Evolutionary conservation across 176 grass and related monocot species (phyloP).

Genomic region (Tillandsia fasciculata): DNA sequence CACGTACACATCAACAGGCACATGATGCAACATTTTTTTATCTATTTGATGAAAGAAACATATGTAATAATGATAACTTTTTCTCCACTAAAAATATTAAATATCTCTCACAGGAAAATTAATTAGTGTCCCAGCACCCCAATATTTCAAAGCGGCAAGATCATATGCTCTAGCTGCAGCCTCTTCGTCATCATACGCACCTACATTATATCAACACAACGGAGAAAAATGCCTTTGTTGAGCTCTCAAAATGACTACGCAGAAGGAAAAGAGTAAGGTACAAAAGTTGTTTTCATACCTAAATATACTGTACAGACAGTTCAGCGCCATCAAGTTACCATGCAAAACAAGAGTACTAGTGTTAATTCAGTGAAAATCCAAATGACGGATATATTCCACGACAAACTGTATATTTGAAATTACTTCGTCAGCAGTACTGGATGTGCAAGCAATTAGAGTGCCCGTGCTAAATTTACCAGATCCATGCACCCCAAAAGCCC

Average conservation of each 20-base stretch:
- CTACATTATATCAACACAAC: slow-evolving; percentile 30
- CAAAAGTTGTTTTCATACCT: slow-evolving; percentile 39
- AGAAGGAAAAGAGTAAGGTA: background rate
- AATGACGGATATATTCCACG: background rate
- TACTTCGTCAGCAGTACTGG: background rate
- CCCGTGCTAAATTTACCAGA: background rate
- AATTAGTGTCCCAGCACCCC: slow-evolving; percentile 96
- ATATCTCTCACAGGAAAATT: slow-evolving; percentile 88
- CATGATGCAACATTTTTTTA: background rate
- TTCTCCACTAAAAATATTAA: background rate
- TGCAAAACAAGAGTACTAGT: slow-evolving; percentile 51
- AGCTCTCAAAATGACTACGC: background rate
- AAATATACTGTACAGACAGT: slow-evolving; percentile 73
- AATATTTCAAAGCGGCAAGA: slow-evolving; percentile 96
- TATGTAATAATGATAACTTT: background rate
- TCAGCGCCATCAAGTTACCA: slow-evolving; percentile 30
- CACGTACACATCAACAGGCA: slow-evolving; percentile 16
- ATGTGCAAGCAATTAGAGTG: background rate
- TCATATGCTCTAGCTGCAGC: slow-evolving; percentile 99
- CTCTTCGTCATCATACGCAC: slow-evolving; percentile 99
- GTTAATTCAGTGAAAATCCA: background rate
- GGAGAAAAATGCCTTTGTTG: background rate
- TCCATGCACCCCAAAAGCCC: no score
- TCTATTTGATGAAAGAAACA: background rate
- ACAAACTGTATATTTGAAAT: background rate